Evolutionary conservation across 352 stramenopile genomes (phyloP).

Genomic region (Globisporangium alternatum): DNA sequence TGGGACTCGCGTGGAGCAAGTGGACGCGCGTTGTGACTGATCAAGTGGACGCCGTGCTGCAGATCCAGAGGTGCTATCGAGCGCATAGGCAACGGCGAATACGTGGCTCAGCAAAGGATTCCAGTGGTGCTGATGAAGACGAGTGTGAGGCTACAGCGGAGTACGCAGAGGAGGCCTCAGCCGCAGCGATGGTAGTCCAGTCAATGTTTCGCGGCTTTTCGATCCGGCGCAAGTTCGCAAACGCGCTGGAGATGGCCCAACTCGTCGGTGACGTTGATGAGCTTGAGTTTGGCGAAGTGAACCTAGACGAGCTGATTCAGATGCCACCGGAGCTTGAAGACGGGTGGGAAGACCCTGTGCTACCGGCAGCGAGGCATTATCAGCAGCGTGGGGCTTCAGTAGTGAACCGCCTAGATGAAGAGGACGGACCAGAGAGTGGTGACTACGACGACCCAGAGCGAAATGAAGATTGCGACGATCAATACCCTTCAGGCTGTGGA

Average conservation of each 20-base stretch:
- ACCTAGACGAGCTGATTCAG: constrained; percentile 58
- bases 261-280: constrained; percentile 24
- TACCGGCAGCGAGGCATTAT: constrained; percentile 15
- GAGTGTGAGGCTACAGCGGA: not conserved
- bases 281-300: constrained; percentile 38
- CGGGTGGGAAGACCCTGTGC: constrained; percentile 51
- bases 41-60: not conserved
- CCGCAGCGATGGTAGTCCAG: constrained; percentile 52
- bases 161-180: constrained; percentile 10
- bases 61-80: constrained; percentile 11
- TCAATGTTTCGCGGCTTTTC: constrained; percentile 70
- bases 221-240: constrained; percentile 60
- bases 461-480: not conserved
- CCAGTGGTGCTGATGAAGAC: not conserved
- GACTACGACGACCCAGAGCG: constrained; percentile 6
- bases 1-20: constrained; percentile 1
- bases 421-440: not conserved
- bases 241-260: constrained; percentile 51
- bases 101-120: not conserved
- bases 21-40: not conserved
- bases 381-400: not conserved
- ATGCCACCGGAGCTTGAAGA: constrained; percentile 53
- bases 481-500: not conserved
- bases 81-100: not conserved
- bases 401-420: constrained; percentile 10